Evolutionary conservation across 2,329 filamentous ascomycete genomes (phyloP).

Genomic region (Curvularia eragrostidis): DNA sequence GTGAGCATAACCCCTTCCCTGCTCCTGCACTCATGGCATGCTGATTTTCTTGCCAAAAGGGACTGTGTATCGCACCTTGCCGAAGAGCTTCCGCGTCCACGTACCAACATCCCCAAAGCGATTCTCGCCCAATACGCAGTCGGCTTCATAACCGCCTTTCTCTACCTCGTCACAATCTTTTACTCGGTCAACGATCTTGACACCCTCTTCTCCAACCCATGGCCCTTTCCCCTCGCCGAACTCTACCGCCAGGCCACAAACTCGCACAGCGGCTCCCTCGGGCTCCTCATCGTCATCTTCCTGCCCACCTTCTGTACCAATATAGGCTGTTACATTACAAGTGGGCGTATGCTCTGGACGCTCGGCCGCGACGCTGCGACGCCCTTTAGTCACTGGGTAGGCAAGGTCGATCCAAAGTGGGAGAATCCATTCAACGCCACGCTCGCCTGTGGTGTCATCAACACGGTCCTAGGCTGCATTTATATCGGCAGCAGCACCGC

Average conservation of each 20-base stretch:
- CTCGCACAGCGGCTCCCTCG: conserved; percentile 50
- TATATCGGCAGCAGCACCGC: conserved; percentile 71
- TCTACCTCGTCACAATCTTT: conserved; percentile 54
- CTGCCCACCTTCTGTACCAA: conserved; percentile 60
- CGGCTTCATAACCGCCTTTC: conserved; percentile 47
- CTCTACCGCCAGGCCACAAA: conserved; percentile 65
- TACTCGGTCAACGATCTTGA: conserved; percentile 66
- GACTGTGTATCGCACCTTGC: conserved; percentile 71
- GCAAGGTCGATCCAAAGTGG: conserved; percentile 55
- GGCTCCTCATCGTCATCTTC: conserved; percentile 60
- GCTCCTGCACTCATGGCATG: background rate
- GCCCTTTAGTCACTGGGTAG: conserved; percentile 59
- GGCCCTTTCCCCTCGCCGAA: conserved; percentile 67
- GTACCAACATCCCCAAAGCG: conserved; percentile 51
- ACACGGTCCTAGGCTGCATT: conserved; percentile 66
- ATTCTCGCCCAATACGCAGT: conserved; percentile 49
- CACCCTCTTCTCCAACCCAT: conserved; percentile 58
- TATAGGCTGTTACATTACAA: conserved; percentile 65
- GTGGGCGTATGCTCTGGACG: conserved; percentile 69
- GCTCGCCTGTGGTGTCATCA: conserved; percentile 57
- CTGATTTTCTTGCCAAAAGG: conserved; percentile 17
- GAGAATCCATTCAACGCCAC: conserved; percentile 65
- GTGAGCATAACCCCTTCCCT: conserved; percentile 19
- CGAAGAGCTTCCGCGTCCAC: conserved; percentile 55
- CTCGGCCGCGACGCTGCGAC: conserved; percentile 65